These are phyloP conservation scores for Rhizopus delemar DNA, from an alignment of 371 early-diverging fungal genomes.

Conservation along the genomic window DNA sequence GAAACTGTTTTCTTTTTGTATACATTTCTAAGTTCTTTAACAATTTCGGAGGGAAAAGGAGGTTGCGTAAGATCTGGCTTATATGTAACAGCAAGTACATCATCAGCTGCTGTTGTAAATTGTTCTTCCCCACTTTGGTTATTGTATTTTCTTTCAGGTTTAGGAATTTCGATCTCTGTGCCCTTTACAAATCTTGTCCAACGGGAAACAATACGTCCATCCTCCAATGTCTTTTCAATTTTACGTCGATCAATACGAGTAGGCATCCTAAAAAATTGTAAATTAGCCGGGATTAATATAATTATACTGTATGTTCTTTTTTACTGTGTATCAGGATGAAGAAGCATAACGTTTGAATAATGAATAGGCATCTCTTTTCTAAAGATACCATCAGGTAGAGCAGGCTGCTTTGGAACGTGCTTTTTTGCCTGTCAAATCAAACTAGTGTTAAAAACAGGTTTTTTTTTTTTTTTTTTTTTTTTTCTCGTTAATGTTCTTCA, in stretches of 20 bases:
- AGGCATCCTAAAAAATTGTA: not conserved
- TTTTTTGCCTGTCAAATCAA: constrained; percentile 38
- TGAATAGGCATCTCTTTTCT: constrained; percentile 51
- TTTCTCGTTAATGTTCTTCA: not conserved
- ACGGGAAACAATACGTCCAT: constrained; percentile 39
- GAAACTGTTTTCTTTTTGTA: constrained; percentile 29
- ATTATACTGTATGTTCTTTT: constrained; percentile 26
- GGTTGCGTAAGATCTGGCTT: constrained; percentile 24
- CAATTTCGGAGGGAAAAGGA: constrained; percentile 41
- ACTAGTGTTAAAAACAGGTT: not conserved
- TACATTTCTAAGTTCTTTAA: constrained; percentile 46
- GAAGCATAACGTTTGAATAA: constrained; percentile 52
- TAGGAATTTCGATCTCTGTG: constrained; percentile 51
- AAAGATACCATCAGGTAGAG: constrained; percentile 48
- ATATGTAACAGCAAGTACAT: constrained; percentile 37
- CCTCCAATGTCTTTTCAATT: constrained; percentile 38
- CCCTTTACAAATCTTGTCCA: constrained; percentile 49
- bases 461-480: no score
- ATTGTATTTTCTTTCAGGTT: constrained; percentile 42
- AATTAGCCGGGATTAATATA: not conserved
- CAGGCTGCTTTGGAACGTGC: constrained; percentile 49
- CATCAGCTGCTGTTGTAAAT: constrained; percentile 40
- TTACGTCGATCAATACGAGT: constrained; percentile 44
- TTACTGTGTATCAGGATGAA: constrained; percentile 56
- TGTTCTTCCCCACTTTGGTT: constrained; percentile 13